Evolutionary conservation across 768 basidiomycete genomes (phyloP).

Genomic region (Chalciporus sphaerocephalus): DNA sequence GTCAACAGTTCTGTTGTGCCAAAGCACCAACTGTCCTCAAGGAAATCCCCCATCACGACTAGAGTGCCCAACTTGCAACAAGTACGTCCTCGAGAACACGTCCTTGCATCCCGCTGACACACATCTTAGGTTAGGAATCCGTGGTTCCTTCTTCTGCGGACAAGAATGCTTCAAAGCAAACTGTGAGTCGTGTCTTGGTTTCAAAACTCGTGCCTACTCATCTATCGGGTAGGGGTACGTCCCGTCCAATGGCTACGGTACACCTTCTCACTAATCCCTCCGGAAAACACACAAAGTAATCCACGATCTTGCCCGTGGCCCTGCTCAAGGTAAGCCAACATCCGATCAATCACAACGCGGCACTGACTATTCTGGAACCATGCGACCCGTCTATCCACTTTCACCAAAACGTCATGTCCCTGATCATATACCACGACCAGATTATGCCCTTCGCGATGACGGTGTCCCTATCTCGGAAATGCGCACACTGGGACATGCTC

Average conservation of each 20-base stretch:
- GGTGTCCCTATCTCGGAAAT: slow-evolving; percentile 59
- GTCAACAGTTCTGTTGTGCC: slow-evolving; percentile 49
- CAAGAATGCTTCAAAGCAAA: slow-evolving; percentile 95
- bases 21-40: slow-evolving; percentile 67
- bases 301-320: slow-evolving; percentile 54
- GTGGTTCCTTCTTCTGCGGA: slow-evolving; percentile 85
- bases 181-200: slow-evolving; percentile 53
- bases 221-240: slow-evolving; percentile 23
- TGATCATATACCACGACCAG: slow-evolving; percentile 78
- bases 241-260: neutral
- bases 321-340: slow-evolving; percentile 9
- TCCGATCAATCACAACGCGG: slow-evolving; percentile 39
- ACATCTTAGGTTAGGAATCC: slow-evolving; percentile 62
- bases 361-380: slow-evolving; percentile 76
- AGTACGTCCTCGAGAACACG: slow-evolving; percentile 47
- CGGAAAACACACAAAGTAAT: slow-evolving; percentile 82
- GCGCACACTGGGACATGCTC: slow-evolving; percentile 54
- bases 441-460: slow-evolving; percentile 65
- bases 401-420: slow-evolving; percentile 75
- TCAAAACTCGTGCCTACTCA: neutral
- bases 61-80: slow-evolving; percentile 92
- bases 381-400: slow-evolving; percentile 87
- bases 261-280: slow-evolving; percentile 1
- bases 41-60: slow-evolving; percentile 81
- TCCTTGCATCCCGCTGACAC: slow-evolving; percentile 10